Evolutionary conservation across 75 land plant genomes (phyloP).

Genomic region (Pseudotsuga menziesii): DNA sequence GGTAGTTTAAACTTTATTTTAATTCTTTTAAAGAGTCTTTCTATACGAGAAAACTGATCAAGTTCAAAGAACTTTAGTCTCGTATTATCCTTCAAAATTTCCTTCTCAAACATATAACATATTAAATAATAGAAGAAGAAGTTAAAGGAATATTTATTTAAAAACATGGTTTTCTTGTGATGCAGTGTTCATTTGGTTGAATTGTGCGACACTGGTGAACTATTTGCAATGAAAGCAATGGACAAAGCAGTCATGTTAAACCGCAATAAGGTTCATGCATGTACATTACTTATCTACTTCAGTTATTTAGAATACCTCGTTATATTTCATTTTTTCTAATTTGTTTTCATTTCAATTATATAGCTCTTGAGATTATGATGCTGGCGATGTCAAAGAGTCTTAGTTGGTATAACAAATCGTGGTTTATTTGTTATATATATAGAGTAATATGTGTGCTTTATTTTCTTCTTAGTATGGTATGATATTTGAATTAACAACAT

Average conservation of each 20-base stretch:
- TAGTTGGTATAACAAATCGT: background rate
- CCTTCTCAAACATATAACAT: background rate
- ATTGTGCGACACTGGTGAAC: constrained; percentile 64
- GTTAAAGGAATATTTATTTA: too few species aligned
- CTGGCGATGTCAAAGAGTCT: background rate
- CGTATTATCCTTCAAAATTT: background rate
- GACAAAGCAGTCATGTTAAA: constrained; percentile 80
- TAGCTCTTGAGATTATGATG: background rate
- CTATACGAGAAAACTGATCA: background rate
- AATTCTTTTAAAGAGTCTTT: background rate
- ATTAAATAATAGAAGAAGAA: background rate
- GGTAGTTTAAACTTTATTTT: too few species aligned
- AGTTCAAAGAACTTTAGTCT: background rate
- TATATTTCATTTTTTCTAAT: background rate
- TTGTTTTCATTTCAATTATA: constrained; percentile 5
- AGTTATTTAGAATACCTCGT: background rate
- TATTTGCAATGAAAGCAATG: constrained; percentile 98
- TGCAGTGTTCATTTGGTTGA: constrained; percentile 97
- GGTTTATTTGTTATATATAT: too few species aligned
- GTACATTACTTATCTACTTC: background rate
- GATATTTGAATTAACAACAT: background rate
- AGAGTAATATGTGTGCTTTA: too few species aligned
- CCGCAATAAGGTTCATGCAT: constrained; percentile 72
- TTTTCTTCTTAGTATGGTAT: too few species aligned
- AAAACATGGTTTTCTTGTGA: constrained; percentile 1